Base-by-base conservation (phyloP, 208 protist species). In the Leptomonas pyrrhocoris region DNA sequence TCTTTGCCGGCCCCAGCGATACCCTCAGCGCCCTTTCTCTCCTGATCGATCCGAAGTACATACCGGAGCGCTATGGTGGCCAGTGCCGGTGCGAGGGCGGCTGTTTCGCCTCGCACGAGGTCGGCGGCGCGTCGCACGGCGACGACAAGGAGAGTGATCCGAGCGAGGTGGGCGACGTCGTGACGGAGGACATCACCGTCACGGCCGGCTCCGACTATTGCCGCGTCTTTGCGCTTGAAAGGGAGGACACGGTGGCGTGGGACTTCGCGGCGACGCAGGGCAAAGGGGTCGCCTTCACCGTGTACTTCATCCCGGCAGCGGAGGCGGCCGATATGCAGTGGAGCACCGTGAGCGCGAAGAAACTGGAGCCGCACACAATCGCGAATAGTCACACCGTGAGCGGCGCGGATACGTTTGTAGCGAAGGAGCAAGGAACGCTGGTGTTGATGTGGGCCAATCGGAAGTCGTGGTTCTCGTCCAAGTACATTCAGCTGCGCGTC, bases 361-460 rank as follows among this genome's bases (percentile, higher is more conserved):
- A 86, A 40, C 48, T 85, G 34, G 70, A 77, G 40, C 42, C 57
- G 2, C 78, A 58, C 53, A 11, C 80, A 13, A 57, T 84, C 2
- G 53, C 55, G 23, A 51, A 86, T 28, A 56, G 61, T 25, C 73
- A 51, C 16, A 70, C 75, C 12, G 59, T 62, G 2, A 56, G 60
- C 31, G 79, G 78, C n/a, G 60, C 80, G 0, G 80, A 89, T 60
- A 36, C 38, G 18, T 92, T 66, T 59, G 55, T 27, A 1, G 83
- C 83, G 18, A 48, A 58, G n/a, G 68, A 81, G 54, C 58, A 56
- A 11, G 86, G 86, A 13, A 74, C 62, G 21, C 62, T 88, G 28
- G 65, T 83, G 5, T 63, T 92, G 4, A 34, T 81, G 48, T 89
- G 83, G 81, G 70, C 85, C 34, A 92, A 89, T 68, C 80, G 57